These are phyloP conservation scores for Colletotrichum theobromicola DNA, from an alignment of 2,329 filamentous ascomycete species.

Conservation along the genomic window DNA sequence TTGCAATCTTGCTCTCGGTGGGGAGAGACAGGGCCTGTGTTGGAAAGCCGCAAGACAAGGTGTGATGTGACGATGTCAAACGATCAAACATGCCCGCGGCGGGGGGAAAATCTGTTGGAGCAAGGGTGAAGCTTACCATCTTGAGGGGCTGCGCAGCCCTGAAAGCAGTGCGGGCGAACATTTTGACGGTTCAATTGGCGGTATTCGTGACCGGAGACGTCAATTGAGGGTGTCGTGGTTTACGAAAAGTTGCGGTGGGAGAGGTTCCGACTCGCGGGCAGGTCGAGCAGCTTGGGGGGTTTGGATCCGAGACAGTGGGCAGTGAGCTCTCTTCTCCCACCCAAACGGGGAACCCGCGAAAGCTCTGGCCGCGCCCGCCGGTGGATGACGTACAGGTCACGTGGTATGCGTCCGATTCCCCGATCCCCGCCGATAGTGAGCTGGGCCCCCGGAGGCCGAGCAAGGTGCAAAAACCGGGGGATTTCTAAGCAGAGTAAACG, in stretches of 20 bases:
- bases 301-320: constrained; percentile 2
- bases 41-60: neutral
- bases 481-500: neutral
- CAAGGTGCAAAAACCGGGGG: neutral
- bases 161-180: constrained; percentile 72
- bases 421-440: neutral
- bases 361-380: neutral
- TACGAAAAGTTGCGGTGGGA: neutral
- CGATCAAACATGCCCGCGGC: neutral
- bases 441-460: neutral
- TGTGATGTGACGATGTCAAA: neutral
- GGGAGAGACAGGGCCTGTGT: neutral
- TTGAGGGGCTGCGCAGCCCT: constrained; percentile 69
- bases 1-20: neutral
- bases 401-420: neutral
- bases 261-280: neutral
- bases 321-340: neutral
- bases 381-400: constrained; percentile 23
- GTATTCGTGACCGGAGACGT: neutral
- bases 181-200: constrained; percentile 39
- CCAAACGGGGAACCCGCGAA: neutral
- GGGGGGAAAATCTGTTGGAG: neutral
- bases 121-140: constrained; percentile 55
- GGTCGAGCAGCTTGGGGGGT: neutral
- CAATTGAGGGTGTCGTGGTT: constrained; percentile 16